Percentiles rank a stretch among this genome's conserved stretches.
Conservation (phyloP, 2,329 filamentous ascomycete genomes). For the Pseudofabraea citricarpa region DNA sequence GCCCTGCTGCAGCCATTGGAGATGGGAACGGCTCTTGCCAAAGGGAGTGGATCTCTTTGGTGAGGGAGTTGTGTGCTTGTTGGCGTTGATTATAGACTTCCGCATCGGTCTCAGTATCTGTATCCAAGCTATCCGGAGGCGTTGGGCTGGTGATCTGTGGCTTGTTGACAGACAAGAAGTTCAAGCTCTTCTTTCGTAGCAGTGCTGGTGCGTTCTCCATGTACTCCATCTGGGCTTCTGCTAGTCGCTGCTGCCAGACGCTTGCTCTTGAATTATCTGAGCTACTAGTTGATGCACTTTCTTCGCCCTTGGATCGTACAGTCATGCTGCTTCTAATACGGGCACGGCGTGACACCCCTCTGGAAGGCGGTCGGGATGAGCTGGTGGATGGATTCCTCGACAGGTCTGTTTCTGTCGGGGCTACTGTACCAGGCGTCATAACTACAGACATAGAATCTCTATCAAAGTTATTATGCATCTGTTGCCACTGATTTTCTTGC, state of each 20-base stretch:
- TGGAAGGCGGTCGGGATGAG: conserved; percentile 32
- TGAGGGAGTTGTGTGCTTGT: conserved; percentile 2
- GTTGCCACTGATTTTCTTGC: conserved; percentile 56
- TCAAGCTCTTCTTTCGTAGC: conserved; percentile 33
- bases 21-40: conserved; percentile 17
- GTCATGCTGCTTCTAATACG: conserved; percentile 30
- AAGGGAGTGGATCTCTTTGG: conserved; percentile 9
- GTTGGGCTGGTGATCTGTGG: conserved; percentile 42
- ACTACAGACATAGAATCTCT: conserved; percentile 24
- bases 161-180: conserved; percentile 34
- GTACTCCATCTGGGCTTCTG: conserved; percentile 41
- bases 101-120: conserved; percentile 25
- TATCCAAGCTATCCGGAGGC: conserved; percentile 47
- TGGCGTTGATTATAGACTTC: conserved; percentile 11
- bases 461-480: conserved; percentile 47
- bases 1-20: conserved; percentile 12
- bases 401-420: conserved; percentile 6
- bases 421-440: conserved; percentile 16
- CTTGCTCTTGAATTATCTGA: conserved; percentile 31
- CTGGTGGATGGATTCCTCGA: conserved; percentile 22
- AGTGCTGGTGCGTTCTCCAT: conserved; percentile 35
- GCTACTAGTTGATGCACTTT: conserved; percentile 25
- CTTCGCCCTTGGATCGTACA: conserved; percentile 19
- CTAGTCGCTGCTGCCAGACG: conserved; percentile 40
- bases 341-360: conserved; percentile 33